Evolutionary conservation across 1,284 basidiomycete genomes (phyloP).

Genomic region (Pseudozyma tsukubaensis): DNA sequence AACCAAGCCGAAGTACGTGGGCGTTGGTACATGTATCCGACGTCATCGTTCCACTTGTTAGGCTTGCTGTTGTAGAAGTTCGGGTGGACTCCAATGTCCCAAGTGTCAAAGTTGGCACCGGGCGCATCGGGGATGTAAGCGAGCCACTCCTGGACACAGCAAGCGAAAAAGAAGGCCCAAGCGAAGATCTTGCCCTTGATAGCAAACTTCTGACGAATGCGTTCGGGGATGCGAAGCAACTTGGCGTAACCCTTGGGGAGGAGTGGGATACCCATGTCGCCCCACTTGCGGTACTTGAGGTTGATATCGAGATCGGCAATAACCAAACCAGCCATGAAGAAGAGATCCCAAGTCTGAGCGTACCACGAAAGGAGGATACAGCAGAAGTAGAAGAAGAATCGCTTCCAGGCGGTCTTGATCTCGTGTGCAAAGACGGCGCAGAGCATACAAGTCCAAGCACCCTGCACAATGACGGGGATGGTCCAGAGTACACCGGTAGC

Average conservation of each 20-base stretch:
- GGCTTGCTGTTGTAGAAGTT: conserved; percentile 49
- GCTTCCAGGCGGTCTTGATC: conserved; percentile 57
- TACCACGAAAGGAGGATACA: conserved; percentile 59
- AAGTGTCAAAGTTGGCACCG: conserved; percentile 33
- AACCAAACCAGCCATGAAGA: conserved; percentile 61
- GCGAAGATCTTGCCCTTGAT: conserved; percentile 50
- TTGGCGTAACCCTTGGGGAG: conserved; percentile 33
- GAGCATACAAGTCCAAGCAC: conserved; percentile 55
- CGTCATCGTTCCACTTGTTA: conserved; percentile 37
- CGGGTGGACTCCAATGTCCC: conserved; percentile 58
- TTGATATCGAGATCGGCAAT: conserved; percentile 60
- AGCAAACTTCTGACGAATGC: conserved; percentile 40
- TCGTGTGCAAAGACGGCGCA: conserved; percentile 57
- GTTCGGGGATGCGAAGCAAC: conserved; percentile 34
- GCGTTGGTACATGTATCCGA: conserved; percentile 39
- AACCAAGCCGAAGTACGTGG: conserved; percentile 45
- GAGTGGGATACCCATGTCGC: conserved; percentile 45
- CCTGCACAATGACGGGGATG: conserved; percentile 59
- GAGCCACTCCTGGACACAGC: conserved; percentile 52
- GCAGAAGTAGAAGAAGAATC: conserved; percentile 53
- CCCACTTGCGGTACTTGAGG: conserved; percentile 57
- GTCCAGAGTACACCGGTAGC: conserved; percentile 65
- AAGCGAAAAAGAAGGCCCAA: conserved; percentile 57
- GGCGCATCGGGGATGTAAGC: conserved; percentile 35
- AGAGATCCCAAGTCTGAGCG: conserved; percentile 58